These are phyloP conservation scores for Theileria annulata DNA, from an alignment of 169 alveolate genomes.

Conservation along the genomic window DNA sequence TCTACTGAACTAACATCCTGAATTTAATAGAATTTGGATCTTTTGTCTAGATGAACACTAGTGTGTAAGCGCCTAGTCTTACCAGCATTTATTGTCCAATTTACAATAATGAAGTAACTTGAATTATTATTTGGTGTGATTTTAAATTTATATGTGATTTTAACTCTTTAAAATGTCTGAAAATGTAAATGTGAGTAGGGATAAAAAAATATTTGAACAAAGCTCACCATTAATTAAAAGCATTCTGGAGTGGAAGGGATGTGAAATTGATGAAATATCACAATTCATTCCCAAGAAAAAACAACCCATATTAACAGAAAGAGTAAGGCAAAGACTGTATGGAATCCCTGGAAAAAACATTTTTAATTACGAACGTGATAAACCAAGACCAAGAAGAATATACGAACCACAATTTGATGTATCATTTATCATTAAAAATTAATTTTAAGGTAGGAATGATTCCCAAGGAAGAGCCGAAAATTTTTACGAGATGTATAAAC, in stretches of 20 bases:
- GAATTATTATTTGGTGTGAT: not conserved
- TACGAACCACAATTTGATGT: constrained; percentile 38
- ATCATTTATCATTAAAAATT: not conserved
- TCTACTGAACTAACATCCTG: too few relatives aligned
- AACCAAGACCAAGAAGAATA: constrained; percentile 15
- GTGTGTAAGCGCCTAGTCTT: not conserved
- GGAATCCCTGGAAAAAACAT: constrained; percentile 65
- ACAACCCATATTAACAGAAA: constrained; percentile 49
- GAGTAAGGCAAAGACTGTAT: constrained; percentile 23
- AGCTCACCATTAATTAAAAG: constrained; percentile 1
- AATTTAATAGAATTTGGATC: not conserved
- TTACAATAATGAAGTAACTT: not conserved
- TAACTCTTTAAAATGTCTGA: not conserved
- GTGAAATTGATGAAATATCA: not conserved
- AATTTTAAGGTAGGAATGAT: constrained; percentile 48
- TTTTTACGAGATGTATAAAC: not conserved
- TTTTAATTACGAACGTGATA: constrained; percentile 54
- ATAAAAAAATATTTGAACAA: constrained; percentile 13
- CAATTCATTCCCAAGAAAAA: constrained; percentile 28
- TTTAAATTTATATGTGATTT: not conserved
- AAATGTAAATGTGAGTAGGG: constrained; percentile 6
- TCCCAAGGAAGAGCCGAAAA: constrained; percentile 24
- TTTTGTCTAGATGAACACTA: not conserved
- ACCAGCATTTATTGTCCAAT: not conserved
- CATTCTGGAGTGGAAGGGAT: constrained; percentile 7